Base-by-base conservation (phyloP, 768 basidiomycete species). In the Auricularia sp. region DNA sequence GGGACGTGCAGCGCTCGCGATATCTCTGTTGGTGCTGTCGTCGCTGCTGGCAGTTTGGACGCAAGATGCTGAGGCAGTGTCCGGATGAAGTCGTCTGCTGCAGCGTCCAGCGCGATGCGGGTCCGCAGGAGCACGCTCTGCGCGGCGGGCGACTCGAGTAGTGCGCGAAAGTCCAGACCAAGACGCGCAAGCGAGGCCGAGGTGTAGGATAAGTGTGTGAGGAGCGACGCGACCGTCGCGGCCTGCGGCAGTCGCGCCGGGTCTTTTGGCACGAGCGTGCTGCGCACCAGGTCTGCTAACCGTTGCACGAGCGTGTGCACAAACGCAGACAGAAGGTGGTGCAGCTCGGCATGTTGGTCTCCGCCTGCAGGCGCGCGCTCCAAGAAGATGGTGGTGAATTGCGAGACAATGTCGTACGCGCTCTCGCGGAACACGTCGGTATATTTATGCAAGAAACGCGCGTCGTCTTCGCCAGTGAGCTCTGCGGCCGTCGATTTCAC, bases 151-250 rank as follows among this genome's bases (percentile, higher is more conserved):
- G 81, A 80, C 3, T 82, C 82, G 36, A 97, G 77, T 18, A 88
- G 75, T 0, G 80, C 75, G 37, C 87, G 84, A 74, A 99, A 98
- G 72, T 97, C 95, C 70, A 96, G 81, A 0, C 96, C 96, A 16
- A 96, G 83, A n/a, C 94, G 85, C 0, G 92, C 82, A 71, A 97
- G 97, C 0, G 94, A 94, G 18, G 87, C 85, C 7, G 94, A 87
- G 73, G 95, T 97, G 75, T 98, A 98, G 13, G 90, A 89, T 56
- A 98, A 82, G 70, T 98, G 96, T 0, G 94, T 96, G 65, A 97
- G 84, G 54, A 94, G 81, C 42, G 95, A 86, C 24, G 92, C 82
- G 68, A 96, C 81, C 29, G 90, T 77, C 21, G 89, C 71, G 14
- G 87, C 78, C 64, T 79, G 78, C 6, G 29, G 56, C 3, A 59